Evolutionary conservation across 768 basidiomycete species (phyloP).

Genomic region (Mycena maculata): DNA sequence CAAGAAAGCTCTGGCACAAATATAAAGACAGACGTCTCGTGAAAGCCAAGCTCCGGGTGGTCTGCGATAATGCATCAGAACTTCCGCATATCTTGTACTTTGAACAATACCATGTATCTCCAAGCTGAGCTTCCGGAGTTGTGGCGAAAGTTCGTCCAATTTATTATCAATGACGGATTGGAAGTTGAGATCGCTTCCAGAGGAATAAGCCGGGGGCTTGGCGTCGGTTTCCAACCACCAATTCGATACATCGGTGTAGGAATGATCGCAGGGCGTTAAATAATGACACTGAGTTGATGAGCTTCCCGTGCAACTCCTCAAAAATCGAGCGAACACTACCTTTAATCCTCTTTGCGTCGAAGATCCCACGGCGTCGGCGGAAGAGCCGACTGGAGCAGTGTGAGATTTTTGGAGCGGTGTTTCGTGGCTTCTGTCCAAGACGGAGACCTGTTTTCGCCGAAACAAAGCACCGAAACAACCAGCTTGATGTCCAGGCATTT

Average conservation of each 20-base stretch:
- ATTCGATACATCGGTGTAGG: constrained; percentile 19
- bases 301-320: not conserved
- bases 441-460: constrained; percentile 32
- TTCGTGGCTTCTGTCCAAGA: not conserved
- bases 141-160: constrained; percentile 61
- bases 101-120: constrained; percentile 72
- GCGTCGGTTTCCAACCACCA: constrained; percentile 39
- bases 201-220: constrained; percentile 56
- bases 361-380: constrained; percentile 19
- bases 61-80: constrained; percentile 48
- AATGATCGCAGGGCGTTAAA: constrained; percentile 29
- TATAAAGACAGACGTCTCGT: constrained; percentile 65
- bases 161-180: constrained; percentile 63
- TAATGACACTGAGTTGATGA: constrained; percentile 14
- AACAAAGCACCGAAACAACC: constrained; percentile 54
- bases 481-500: constrained; percentile 33
- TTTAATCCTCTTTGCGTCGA: not conserved
- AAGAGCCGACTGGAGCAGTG: not conserved
- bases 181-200: constrained; percentile 49
- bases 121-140: constrained; percentile 74
- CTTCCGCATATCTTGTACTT: not conserved
- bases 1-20: constrained; percentile 11
- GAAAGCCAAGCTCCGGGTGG: constrained; percentile 74
- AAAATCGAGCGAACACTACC: not conserved
- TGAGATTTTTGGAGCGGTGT: constrained; percentile 20